Evolutionary conservation across 2,329 filamentous ascomycete species (phyloP).

Genomic region (Colletotrichum scovillei): DNA sequence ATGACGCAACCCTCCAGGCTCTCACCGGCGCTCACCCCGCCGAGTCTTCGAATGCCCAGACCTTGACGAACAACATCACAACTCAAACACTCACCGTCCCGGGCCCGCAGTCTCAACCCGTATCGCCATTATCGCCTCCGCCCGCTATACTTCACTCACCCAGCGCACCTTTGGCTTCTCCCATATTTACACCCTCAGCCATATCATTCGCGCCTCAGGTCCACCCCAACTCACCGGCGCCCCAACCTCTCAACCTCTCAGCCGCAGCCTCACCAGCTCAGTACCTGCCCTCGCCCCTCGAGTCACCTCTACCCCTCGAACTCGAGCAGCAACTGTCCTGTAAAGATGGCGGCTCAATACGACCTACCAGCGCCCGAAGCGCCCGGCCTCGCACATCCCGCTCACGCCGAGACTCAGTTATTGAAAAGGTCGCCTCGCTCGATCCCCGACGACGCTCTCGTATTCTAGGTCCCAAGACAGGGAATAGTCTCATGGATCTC

Average conservation of each 20-base stretch:
- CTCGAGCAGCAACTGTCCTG: conserved; percentile 22
- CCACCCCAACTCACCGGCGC: conserved; percentile 28
- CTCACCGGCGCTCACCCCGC: conserved; percentile 17
- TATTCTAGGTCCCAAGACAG: conserved; percentile 24
- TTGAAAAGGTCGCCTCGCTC: conserved; percentile 33
- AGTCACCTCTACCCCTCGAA: conserved; percentile 28
- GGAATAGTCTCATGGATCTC: conserved; percentile 46
- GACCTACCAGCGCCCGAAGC: conserved; percentile 15
- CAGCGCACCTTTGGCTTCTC: not conserved
- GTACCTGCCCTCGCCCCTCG: conserved; percentile 28
- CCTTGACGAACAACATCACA: conserved; percentile 15
- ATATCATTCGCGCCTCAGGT: conserved; percentile 34
- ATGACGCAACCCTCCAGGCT: conserved; percentile 18
- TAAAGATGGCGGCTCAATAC: conserved; percentile 26
- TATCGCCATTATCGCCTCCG: conserved; percentile 21
- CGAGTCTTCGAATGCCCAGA: conserved; percentile 15
- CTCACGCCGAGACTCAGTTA: conserved; percentile 32
- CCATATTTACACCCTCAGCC: conserved; percentile 28
- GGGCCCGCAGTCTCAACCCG: conserved; percentile 16
- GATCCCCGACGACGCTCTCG: conserved; percentile 31
- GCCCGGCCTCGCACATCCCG: conserved; percentile 32
- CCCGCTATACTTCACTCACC: conserved; percentile 17
- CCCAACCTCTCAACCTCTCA: conserved; percentile 30
- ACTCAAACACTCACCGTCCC: conserved; percentile 25
- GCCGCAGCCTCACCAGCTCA: conserved; percentile 24